Percentiles rank a stretch among this genome's conserved stretches.
These are phyloP conservation scores for Botrytis sinoallii DNA, from an alignment of 2,329 filamentous ascomycete species.

Conservation along the genomic window DNA sequence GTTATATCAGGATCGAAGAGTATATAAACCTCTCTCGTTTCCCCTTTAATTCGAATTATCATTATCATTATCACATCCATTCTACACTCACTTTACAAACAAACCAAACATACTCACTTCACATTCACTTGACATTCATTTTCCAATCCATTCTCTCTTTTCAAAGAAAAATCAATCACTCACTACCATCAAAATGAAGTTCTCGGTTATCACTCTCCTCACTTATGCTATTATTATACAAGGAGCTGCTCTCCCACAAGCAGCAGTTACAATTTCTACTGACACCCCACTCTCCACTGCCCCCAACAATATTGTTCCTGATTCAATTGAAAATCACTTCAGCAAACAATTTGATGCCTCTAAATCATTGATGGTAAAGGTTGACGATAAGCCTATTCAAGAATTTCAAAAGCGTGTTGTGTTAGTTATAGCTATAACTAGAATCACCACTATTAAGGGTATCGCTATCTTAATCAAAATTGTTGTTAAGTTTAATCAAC, in stretches of 20 bases:
- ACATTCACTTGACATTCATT: background rate
- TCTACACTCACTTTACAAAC: background rate
- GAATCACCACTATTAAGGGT: background rate
- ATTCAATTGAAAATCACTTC: background rate
- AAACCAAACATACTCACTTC: background rate
- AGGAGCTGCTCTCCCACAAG: background rate
- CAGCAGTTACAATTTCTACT: too few species aligned
- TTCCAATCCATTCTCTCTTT: background rate
- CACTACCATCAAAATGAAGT: conserved; percentile 1
- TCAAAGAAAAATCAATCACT: background rate
- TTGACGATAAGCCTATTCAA: background rate
- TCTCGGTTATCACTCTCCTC: background rate
- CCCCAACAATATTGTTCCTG: background rate
- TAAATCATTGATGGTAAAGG: background rate
- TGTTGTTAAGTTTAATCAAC: background rate
- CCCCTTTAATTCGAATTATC: background rate
- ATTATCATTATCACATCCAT: background rate
- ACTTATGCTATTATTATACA: background rate
- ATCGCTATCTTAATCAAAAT: background rate
- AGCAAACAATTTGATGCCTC: background rate
- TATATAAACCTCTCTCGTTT: background rate
- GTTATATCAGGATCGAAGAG: background rate
- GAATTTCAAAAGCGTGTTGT: background rate
- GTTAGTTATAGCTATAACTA: background rate
- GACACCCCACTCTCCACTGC: background rate